Evolutionary conservation across 164 flowering plant genomes (phyloP).

Genomic region (Brasenia schreberi): DNA sequence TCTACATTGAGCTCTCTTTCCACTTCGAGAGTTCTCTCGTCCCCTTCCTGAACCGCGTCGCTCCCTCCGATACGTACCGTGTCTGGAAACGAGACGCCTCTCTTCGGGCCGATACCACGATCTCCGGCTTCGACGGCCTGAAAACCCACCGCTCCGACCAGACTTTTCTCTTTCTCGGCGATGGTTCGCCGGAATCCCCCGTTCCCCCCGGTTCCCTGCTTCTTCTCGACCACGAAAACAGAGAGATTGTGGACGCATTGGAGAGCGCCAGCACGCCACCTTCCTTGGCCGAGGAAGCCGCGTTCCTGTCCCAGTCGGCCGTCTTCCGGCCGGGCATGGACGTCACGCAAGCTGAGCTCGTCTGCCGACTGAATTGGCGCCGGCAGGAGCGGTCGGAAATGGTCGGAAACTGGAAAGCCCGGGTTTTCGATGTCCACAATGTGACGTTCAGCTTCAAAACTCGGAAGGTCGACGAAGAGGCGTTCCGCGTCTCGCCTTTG

Average conservation of each 20-base stretch:
- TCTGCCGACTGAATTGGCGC: conserved; percentile 73
- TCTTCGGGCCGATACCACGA: conserved; percentile 79
- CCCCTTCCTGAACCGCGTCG: conserved; percentile 77
- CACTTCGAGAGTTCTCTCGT: conserved; percentile 93
- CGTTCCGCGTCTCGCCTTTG: conserved; percentile 27
- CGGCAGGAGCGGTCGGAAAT: conserved; percentile 67
- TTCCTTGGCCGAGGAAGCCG: conserved; percentile 49
- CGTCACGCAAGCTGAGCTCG: conserved; percentile 72
- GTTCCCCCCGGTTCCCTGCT: conserved; percentile 54
- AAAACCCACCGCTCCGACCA: conserved; percentile 85
- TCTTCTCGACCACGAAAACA: conserved; percentile 56
- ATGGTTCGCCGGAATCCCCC: conserved; percentile 26
- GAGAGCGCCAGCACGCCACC: conserved; percentile 73
- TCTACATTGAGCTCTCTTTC: conserved; percentile 91
- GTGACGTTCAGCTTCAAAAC: conserved; percentile 77
- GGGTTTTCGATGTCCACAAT: conserved; percentile 70
- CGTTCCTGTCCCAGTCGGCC: conserved; percentile 53
- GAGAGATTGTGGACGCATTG: conserved; percentile 60
- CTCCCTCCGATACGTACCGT: conserved; percentile 89
- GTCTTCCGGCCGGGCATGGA: conserved; percentile 94
- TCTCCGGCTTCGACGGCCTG: conserved; percentile 89
- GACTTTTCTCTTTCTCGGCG: conserved; percentile 82
- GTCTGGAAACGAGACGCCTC: conserved; percentile 92
- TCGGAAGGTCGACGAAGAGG: conserved; percentile 30
- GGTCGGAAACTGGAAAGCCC: conserved; percentile 86